Percentiles rank a stretch among this genome's conserved stretches.
phyloP scores from a whole-genome alignment of 768 basidiomycete species.

The Boletus tylopilopsis region DNA sequence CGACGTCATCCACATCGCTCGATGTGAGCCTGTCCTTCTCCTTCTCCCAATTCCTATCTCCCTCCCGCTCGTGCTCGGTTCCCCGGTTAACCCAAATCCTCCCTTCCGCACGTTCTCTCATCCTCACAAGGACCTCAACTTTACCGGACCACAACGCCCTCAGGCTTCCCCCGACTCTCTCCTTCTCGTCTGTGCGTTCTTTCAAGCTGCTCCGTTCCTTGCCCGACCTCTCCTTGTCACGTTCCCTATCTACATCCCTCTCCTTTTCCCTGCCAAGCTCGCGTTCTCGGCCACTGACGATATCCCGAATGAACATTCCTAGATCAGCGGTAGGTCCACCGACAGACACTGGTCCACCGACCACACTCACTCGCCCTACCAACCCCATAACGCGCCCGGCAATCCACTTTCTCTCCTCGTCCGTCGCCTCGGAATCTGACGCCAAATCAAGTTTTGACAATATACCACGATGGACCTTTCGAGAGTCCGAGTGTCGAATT shows the following conservation, averaged over 20 bases:
- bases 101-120: conserved; percentile 29
- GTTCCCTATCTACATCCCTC: conserved; percentile 29
- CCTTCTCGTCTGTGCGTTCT: conserved; percentile 33
- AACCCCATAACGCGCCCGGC: conserved; percentile 37
- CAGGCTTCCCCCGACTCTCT: conserved; percentile 31
- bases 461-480: conserved; percentile 60
- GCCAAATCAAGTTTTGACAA: conserved; percentile 52
- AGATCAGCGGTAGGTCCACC: conserved; percentile 50
- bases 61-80: conserved; percentile 27
- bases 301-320: conserved; percentile 43
- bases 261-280: conserved; percentile 32
- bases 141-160: conserved; percentile 34
- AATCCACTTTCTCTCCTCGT: conserved; percentile 30
- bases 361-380: conserved; percentile 33
- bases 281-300: conserved; percentile 34
- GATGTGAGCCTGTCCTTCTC: conserved; percentile 27
- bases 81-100: conserved; percentile 9
- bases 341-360: conserved; percentile 40
- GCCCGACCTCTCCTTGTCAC: conserved; percentile 36
- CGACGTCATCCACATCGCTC: conserved; percentile 30
- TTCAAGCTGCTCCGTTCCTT: conserved; percentile 33
- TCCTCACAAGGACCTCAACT: conserved; percentile 24
- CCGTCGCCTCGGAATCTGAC: conserved; percentile 30
- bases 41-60: conserved; percentile 25
- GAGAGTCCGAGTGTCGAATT: conserved; percentile 42